Percentiles rank a stretch among this genome's conserved stretches.
These are phyloP conservation scores for Cladosporium halotolerans DNA, from an alignment of 2,329 filamentous ascomycete genomes.

Conservation along the genomic window DNA sequence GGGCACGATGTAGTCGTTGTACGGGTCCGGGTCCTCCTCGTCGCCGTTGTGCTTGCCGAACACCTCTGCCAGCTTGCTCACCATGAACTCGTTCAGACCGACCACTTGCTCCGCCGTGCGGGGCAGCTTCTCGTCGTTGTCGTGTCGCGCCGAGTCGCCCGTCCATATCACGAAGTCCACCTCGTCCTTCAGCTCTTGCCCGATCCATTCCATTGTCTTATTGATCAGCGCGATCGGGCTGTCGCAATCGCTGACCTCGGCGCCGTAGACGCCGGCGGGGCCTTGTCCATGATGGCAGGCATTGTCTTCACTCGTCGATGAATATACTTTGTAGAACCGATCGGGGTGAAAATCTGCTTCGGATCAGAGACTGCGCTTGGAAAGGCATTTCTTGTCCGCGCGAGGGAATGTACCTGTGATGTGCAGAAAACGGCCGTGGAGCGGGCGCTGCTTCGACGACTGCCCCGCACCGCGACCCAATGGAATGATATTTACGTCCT, in stretches of 20 bases:
- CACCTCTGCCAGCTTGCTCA: slow-evolving; percentile 67
- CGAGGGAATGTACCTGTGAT: slow-evolving; percentile 90
- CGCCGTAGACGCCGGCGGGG: slow-evolving; percentile 71
- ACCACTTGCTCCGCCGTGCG: slow-evolving; percentile 72
- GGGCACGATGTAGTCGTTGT: slow-evolving; percentile 62
- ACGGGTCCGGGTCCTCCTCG: slow-evolving; percentile 41
- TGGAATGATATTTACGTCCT: background rate
- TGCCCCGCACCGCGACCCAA: background rate
- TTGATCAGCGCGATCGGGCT: slow-evolving; percentile 73
- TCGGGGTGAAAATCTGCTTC: slow-evolving; percentile 82
- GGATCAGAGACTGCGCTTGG: slow-evolving; percentile 9
- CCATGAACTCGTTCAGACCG: slow-evolving; percentile 66
- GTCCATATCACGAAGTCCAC: slow-evolving; percentile 37
- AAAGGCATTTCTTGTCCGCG: slow-evolving; percentile 11
- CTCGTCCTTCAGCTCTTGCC: slow-evolving; percentile 34
- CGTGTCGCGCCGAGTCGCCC: slow-evolving; percentile 35
- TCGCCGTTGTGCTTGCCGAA: slow-evolving; percentile 55
- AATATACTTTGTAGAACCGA: slow-evolving; percentile 72
- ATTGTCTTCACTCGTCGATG: slow-evolving; percentile 60
- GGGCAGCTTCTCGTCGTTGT: slow-evolving; percentile 51
- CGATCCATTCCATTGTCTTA: slow-evolving; percentile 85
- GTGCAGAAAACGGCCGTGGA: slow-evolving; percentile 70
- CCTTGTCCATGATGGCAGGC: slow-evolving; percentile 78
- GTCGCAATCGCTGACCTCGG: slow-evolving; percentile 85
- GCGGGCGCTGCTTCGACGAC: slow-evolving; percentile 17